Conservation (phyloP, 148 eudicot genomes). For the Rhododendron griersonianum region DNA sequence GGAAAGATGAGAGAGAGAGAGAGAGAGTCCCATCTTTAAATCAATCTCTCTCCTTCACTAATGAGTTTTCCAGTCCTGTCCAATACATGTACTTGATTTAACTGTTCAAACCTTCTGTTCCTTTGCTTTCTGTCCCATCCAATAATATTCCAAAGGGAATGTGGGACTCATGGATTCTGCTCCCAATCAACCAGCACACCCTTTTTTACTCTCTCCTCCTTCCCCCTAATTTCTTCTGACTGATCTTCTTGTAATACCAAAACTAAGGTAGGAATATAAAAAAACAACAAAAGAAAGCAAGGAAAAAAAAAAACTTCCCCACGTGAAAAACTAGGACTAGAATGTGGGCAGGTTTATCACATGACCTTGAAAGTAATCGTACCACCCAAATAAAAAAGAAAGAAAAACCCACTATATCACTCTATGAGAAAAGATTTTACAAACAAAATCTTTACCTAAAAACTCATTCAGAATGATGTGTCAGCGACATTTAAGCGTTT, state of each 20-base stretch:
- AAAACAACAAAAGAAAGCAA: not conserved
- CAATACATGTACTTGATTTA: slow-evolving; percentile 15
- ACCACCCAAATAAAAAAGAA: not conserved
- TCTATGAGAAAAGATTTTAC: not conserved
- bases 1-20: not conserved
- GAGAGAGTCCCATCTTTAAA: slow-evolving; percentile 17
- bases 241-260: slow-evolving; percentile 7
- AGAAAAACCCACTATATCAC: not conserved
- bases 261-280: not conserved
- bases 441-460: not conserved
- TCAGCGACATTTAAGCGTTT: not conserved
- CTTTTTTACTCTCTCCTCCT: not conserved
- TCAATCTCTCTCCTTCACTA: slow-evolving; percentile 10
- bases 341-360: slow-evolving; percentile 12
- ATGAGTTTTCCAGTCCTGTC: slow-evolving; percentile 39
- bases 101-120: slow-evolving; percentile 52
- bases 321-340: not conserved
- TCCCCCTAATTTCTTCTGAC: slow-evolving; percentile 12
- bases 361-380: slow-evolving; percentile 15
- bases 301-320: not conserved
- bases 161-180: slow-evolving; percentile 18
- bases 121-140: slow-evolving; percentile 58
- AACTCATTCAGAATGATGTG: not conserved
- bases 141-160: slow-evolving; percentile 26
- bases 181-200: slow-evolving; percentile 20